These are phyloP conservation scores for Suillus bovinus DNA, from an alignment of 768 basidiomycete genomes.

Conservation along the genomic window DNA sequence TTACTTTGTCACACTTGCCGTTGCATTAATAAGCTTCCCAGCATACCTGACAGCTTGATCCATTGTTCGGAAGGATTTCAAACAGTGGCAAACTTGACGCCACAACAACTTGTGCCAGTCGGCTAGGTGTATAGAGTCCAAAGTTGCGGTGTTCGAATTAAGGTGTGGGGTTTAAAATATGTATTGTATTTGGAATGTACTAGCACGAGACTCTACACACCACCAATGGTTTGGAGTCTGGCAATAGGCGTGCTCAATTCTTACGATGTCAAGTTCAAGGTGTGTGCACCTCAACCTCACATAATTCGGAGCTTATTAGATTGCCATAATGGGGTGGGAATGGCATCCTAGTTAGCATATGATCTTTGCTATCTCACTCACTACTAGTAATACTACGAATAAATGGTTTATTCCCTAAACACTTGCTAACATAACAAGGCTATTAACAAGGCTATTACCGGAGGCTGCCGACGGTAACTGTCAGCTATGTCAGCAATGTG, in stretches of 20 bases:
- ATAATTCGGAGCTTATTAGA: not conserved
- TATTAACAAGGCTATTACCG: no score
- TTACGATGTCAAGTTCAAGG: no score
- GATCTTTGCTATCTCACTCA: no score
- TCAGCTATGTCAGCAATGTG: no score
- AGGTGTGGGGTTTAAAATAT: not conserved
- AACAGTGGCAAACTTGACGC: not conserved
- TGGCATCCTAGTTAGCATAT: not conserved
- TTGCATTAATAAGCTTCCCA: not conserved
- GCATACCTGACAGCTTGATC: not conserved
- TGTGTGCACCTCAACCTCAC: slow-evolving; percentile 1
- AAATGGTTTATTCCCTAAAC: no score
- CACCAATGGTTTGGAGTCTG: not conserved
- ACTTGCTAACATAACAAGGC: no score
- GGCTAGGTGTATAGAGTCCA: not conserved
- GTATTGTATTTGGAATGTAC: not conserved
- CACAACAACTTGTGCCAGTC: not conserved
- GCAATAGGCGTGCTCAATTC: no score
- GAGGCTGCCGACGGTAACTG: no score
- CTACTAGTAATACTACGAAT: no score
- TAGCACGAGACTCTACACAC: not conserved
- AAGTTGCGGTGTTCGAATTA: not conserved
- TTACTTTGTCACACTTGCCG: not conserved
- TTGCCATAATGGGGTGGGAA: not conserved
- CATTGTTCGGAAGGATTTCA: not conserved